Conservation (phyloP, 2,329 filamentous ascomycete genomes). For the Fonsecaea erecta region DNA sequence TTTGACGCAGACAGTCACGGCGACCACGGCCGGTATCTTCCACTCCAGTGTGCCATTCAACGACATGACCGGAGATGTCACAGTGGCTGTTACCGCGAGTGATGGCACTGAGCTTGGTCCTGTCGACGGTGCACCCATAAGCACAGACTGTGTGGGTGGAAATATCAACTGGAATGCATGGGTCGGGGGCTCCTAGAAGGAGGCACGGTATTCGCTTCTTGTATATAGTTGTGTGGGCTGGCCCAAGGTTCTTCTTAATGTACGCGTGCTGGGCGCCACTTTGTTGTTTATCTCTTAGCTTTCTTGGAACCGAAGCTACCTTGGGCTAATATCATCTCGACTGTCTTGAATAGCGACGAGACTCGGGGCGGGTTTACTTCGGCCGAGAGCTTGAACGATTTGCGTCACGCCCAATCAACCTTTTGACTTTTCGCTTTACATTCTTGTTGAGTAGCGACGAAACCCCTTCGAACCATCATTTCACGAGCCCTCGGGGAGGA, state of each 20-base stretch:
- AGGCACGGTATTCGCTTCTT: background rate
- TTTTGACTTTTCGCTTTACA: background rate
- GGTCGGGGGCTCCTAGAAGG: constrained; percentile 11
- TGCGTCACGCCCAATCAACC: background rate
- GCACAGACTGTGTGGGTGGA: constrained; percentile 2
- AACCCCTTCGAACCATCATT: background rate
- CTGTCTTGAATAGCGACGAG: background rate
- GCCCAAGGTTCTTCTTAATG: background rate
- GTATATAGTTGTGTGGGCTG: background rate
- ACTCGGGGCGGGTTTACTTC: background rate
- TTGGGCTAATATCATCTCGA: no score
- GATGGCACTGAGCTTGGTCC: constrained; percentile 12
- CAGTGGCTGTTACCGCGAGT: constrained; percentile 2
- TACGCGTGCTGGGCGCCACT: background rate
- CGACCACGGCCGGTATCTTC: constrained; percentile 6
- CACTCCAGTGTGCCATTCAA: constrained; percentile 17
- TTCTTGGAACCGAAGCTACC: no score
- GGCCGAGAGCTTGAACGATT: background rate
- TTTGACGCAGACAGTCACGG: constrained; percentile 1
- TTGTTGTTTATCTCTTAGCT: background rate
- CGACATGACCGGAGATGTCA: constrained; percentile 6
- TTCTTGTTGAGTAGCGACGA: background rate
- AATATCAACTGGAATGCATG: constrained; percentile 17
- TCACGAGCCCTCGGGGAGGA: background rate
- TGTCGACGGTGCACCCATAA: constrained; percentile 11